Evolutionary conservation across 495 filamentous ascomycete genomes (phyloP).

Genomic region (Trichoderma reesei): DNA sequence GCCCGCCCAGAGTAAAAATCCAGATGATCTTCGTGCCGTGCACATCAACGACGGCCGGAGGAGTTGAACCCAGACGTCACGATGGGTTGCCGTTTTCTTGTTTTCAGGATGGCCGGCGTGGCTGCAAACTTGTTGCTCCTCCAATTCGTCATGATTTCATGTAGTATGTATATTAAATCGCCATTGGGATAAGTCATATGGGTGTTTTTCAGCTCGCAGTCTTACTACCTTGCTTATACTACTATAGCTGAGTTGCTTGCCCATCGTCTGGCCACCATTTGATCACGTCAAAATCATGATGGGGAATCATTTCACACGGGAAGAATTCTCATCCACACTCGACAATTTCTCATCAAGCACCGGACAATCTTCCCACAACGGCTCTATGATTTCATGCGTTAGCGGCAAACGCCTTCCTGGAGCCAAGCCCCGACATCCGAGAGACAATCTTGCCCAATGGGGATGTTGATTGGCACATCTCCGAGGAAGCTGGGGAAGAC

Average conservation of each 20-base stretch:
- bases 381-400: neutral
- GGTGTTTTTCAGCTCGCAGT: neutral
- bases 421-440: neutral
- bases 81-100: neutral
- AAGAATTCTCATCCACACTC: neutral
- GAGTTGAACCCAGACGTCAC: neutral
- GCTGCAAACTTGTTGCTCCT: no score
- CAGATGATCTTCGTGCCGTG: neutral
- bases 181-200: no score
- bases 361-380: neutral
- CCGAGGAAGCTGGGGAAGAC: neutral
- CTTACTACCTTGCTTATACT: no score
- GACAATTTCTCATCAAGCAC: neutral
- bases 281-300: no score
- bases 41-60: neutral
- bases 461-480: neutral
- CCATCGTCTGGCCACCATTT: no score
- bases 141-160: no score
- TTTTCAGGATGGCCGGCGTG: no score
- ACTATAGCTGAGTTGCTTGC: no score
- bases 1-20: neutral
- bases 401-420: neutral
- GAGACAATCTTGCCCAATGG: neutral
- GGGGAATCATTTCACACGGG: neutral
- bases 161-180: no score